Evolutionary conservation across 163 green algal species (phyloP), one percentile per base, ranked within the genome.

Genomic region (Scenedesmus sp.): DNA sequence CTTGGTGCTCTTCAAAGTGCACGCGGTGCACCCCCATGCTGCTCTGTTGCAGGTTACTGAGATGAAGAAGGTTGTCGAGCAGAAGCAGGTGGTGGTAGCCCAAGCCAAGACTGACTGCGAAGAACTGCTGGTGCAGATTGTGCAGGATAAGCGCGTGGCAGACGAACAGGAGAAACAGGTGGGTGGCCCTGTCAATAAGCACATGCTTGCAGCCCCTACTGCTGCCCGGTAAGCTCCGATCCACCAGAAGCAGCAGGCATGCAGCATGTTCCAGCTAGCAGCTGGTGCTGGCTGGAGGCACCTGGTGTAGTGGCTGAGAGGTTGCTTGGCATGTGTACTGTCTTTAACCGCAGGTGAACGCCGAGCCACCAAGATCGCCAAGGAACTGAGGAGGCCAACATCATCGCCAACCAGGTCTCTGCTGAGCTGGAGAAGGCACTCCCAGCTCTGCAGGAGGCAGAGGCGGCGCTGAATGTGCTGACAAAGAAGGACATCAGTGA

Each of bases 401-500:
- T 89, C 61, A 98, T 99, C 78, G 97, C 97, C 18, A 92, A 91
- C 35, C 96, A 92, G 59, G 88, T 92, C 16, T 85, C 88, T 37
- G 65, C 81, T 16, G 96, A 96, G 83, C 95, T 99, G 86, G 97
- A 98, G 87, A 97, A 97, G 92, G 97, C 97, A 1, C 91, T 99
- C 91, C 97, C 97, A 15, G 97, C 96, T n/a, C 95, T 99, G 68
- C 83, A 96, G 68, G 95, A 95, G 30, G 97, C 97, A 33, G 95
- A 98, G 91, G 97, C 96, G 26, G 97, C 97, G n/a, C 94, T 99
- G 44, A 97, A 98, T 85, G 97, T 98, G 83, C 94, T 99, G 68
- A 98, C 96, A 43, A 98, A 98, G 96, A 98, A 98, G 92, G 97
- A 99, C 92, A 96, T 99, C 85, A 93, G 92, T 35, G 97, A 99